Evolutionary conservation across 2,329 filamentous ascomycete species (phyloP).

Genomic region (Trichoderma sp.): DNA sequence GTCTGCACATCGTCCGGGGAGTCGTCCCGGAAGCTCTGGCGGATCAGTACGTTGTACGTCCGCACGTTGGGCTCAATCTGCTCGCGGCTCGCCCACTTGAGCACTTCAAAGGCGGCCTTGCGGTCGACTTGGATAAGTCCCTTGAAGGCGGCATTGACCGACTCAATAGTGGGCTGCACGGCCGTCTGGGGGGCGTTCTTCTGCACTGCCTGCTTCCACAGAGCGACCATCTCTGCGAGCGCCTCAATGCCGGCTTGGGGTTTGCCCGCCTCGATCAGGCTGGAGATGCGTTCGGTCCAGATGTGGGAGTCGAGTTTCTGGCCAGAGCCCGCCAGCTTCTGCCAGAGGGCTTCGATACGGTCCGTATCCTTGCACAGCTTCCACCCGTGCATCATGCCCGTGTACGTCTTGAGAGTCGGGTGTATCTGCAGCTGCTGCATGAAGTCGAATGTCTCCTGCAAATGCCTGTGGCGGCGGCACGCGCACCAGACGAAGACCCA

Average conservation of each 20-base stretch:
- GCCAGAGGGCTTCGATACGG: conserved; percentile 70
- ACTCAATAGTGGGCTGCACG: conserved; percentile 62
- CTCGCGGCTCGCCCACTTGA: conserved; percentile 61
- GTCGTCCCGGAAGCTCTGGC: conserved; percentile 56
- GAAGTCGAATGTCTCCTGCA: conserved; percentile 45
- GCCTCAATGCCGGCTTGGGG: conserved; percentile 61
- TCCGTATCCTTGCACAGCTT: conserved; percentile 58
- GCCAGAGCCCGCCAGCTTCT: conserved; percentile 59
- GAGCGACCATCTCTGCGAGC: conserved; percentile 65
- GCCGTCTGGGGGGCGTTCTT: conserved; percentile 41
- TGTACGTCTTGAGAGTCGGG: conserved; percentile 69
- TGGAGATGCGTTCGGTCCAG: conserved; percentile 72
- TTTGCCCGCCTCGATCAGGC: conserved; percentile 60
- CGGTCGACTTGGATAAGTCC: conserved; percentile 59
- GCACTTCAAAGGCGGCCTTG: conserved; percentile 54
- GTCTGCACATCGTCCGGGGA: conserved; percentile 51
- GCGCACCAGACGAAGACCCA: conserved; percentile 48
- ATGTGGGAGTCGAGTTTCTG: conserved; percentile 63
- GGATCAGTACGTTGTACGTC: conserved; percentile 72
- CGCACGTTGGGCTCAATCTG: conserved; percentile 59
- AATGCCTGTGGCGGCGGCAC: conserved; percentile 35
- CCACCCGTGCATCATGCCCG: conserved; percentile 72
- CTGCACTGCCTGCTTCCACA: conserved; percentile 55
- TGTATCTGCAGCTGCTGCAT: conserved; percentile 53
- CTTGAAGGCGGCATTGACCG: conserved; percentile 71